Evolutionary conservation across 2,329 filamentous ascomycete genomes (phyloP).

Genomic region (Elsinoe australis): DNA sequence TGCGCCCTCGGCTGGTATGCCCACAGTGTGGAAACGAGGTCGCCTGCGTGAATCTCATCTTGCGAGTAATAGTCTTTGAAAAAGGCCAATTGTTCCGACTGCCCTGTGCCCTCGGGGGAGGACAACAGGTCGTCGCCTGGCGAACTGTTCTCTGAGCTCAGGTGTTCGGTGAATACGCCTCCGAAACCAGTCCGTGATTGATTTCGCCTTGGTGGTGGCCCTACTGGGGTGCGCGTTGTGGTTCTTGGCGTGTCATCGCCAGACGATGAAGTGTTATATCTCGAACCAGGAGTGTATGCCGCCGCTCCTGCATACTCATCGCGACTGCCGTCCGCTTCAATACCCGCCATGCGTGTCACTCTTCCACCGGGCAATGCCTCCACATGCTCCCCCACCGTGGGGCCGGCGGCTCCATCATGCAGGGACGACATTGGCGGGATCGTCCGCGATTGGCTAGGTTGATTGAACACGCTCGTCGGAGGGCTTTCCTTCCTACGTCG

Average conservation of each 20-base stretch:
- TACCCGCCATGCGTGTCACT: constrained; percentile 89
- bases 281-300: no score
- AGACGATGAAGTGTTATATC: constrained; percentile 56
- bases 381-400: constrained; percentile 36
- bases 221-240: constrained; percentile 48
- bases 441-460: constrained; percentile 61
- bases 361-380: constrained; percentile 77
- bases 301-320: constrained; percentile 45
- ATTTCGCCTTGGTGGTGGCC: constrained; percentile 58
- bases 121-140: constrained; percentile 69
- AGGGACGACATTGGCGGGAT: constrained; percentile 35
- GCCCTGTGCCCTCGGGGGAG: constrained; percentile 80
- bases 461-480: constrained; percentile 74
- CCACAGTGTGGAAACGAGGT: constrained; percentile 87
- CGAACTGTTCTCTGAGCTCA: constrained; percentile 58
- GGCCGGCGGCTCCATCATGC: constrained; percentile 33
- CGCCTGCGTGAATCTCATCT: constrained; percentile 87
- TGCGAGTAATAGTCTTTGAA: constrained; percentile 99
- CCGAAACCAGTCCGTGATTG: constrained; percentile 73
- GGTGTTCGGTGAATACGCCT: constrained; percentile 41
- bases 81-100: constrained; percentile 89
- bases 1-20: constrained; percentile 89
- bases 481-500: constrained; percentile 52
- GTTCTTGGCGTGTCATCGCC: constrained; percentile 49
- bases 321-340: constrained; percentile 66